Evolutionary conservation across 2,329 filamentous ascomycete genomes (phyloP).

Genomic region (Raffaelea deltoideospora): DNA sequence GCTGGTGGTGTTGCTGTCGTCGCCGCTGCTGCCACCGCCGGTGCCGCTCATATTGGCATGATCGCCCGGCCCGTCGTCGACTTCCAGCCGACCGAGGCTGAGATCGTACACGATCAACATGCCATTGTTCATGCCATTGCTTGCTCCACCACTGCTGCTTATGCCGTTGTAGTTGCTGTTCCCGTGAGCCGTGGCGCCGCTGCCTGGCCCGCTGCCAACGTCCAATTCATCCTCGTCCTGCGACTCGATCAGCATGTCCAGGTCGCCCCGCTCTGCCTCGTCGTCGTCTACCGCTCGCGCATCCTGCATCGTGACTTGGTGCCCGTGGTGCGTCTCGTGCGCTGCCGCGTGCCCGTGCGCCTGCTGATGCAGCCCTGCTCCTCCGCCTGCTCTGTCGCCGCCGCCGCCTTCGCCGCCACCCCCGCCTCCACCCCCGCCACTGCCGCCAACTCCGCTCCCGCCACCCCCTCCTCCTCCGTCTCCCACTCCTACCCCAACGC

Average conservation of each 20-base stretch:
- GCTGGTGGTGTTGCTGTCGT: not conserved
- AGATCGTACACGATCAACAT: constrained; percentile 4
- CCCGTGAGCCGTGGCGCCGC: not conserved
- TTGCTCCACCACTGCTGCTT: not conserved
- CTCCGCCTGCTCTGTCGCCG: not conserved
- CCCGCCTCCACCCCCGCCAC: not conserved
- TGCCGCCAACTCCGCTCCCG: not conserved
- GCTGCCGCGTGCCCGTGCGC: not conserved
- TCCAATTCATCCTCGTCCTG: constrained; percentile 27
- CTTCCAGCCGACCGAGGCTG: too few relatives aligned
- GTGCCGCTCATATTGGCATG: constrained; percentile 4
- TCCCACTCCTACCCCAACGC: too few relatives aligned
- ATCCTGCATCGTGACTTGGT: not conserved
- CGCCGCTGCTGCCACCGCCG: not conserved
- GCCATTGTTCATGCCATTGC: not conserved
- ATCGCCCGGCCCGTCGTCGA: constrained; percentile 4
- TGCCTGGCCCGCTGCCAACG: constrained; percentile 10
- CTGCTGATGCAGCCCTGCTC: not conserved
- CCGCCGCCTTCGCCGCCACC: not conserved
- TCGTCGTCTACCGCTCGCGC: constrained; percentile 11
- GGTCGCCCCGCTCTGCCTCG: constrained; percentile 24
- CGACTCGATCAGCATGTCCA: constrained; percentile 37
- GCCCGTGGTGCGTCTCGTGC: not conserved
- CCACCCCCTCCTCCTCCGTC: not conserved
- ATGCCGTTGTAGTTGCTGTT: not conserved